Evolutionary conservation across 2,329 filamentous ascomycete genomes (phyloP).

Genomic region (Epichloe uncinata): DNA sequence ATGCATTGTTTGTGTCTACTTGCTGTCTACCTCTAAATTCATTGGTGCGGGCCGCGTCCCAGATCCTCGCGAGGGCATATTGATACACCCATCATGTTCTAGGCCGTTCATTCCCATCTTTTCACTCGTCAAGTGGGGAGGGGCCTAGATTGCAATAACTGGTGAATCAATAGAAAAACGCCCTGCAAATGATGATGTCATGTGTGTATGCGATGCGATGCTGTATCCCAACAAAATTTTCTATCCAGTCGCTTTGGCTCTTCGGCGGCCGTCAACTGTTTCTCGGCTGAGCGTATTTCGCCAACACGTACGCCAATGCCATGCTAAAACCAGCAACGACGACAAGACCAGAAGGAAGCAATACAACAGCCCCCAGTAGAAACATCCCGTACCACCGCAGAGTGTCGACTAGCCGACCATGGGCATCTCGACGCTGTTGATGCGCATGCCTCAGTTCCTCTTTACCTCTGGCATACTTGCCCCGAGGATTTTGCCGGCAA

Average conservation of each 20-base stretch:
- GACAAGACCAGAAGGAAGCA: slow-evolving; percentile 32
- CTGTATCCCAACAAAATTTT: slow-evolving; percentile 5
- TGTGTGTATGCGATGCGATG: not conserved
- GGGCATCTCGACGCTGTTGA: slow-evolving; percentile 20
- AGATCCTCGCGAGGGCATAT: not conserved
- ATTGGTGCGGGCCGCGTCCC: not conserved
- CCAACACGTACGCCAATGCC: slow-evolving; percentile 28
- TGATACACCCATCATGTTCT: not conserved
- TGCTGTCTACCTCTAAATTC: slow-evolving; percentile 1
- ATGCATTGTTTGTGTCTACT: slow-evolving; percentile 1
- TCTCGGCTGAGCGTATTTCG: slow-evolving; percentile 13
- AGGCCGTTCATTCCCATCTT: not conserved
- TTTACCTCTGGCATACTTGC: slow-evolving; percentile 7
- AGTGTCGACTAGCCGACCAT: slow-evolving; percentile 25
- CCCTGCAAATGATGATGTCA: slow-evolving; percentile 15
- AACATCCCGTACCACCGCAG: slow-evolving; percentile 30
- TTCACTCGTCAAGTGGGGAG: not conserved
- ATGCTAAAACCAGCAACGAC: slow-evolving; percentile 20
- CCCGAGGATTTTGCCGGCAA: slow-evolving; percentile 11
- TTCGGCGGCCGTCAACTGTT: not conserved
- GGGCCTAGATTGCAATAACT: not conserved
- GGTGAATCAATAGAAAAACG: slow-evolving; percentile 5
- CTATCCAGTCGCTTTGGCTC: slow-evolving; percentile 12
- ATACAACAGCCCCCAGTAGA: slow-evolving; percentile 30
- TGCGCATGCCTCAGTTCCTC: slow-evolving; percentile 17